phyloP scores from a whole-genome alignment of 176 grass and related monocot genomes.

The Cenchrus fungigraminus region DNA sequence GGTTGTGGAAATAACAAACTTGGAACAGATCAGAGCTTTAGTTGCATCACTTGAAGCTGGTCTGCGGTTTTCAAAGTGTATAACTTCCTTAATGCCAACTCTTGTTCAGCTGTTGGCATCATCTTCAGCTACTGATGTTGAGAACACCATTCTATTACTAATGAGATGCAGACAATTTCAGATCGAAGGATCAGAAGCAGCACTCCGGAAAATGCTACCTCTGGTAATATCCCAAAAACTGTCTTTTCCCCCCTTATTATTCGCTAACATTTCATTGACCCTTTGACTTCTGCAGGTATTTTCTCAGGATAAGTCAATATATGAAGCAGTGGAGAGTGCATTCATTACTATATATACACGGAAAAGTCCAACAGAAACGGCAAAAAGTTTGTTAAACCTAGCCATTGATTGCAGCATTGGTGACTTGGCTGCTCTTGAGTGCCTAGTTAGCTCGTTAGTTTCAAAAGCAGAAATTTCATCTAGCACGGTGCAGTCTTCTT shows the following conservation, averaged over 20 bases:
- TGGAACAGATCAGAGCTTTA: constrained; percentile 93
- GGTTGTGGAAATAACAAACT: constrained; percentile 76
- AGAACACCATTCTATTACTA: constrained; percentile 86
- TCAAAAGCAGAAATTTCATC: constrained; percentile 82
- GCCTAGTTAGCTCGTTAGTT: constrained; percentile 82
- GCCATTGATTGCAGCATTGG: constrained; percentile 78
- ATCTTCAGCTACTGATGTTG: constrained; percentile 90
- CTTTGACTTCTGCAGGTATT: constrained; percentile 70
- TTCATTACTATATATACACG: constrained; percentile 84
- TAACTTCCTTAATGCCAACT: constrained; percentile 86
- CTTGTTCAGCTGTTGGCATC: constrained; percentile 89
- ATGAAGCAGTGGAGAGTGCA: constrained; percentile 95
- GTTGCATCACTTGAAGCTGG: constrained; percentile 97
- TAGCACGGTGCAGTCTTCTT: constrained; percentile 60
- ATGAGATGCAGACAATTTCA: constrained; percentile 99
- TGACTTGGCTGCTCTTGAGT: constrained; percentile 85
- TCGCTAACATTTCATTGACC: constrained; percentile 14
- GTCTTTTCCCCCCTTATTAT: constrained; percentile 28
- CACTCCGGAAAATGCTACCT: constrained; percentile 87
- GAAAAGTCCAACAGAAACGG: constrained; percentile 82
- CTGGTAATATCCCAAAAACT: constrained; percentile 60
- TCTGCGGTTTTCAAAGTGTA: constrained; percentile 75
- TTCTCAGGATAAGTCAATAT: constrained; percentile 97
- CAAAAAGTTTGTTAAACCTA: constrained; percentile 77
- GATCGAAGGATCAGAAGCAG: constrained; percentile 93